Percentiles rank a stretch among this genome's conserved stretches.
phyloP scores from a whole-genome alignment of 2,329 filamentous ascomycete genomes.

The Aplosporella prunicola region DNA sequence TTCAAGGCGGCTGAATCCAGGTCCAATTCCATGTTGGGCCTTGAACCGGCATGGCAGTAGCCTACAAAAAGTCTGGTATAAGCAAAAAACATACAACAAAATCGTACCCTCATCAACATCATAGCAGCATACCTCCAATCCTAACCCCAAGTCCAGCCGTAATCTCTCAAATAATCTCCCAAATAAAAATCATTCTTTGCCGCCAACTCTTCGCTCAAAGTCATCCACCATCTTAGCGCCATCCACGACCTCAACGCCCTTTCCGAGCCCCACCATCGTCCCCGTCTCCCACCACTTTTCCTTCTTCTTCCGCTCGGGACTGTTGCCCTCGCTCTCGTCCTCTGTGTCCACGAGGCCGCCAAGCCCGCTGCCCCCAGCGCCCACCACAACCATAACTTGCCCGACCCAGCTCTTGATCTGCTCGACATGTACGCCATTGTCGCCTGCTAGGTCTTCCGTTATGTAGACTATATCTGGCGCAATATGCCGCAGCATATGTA shows the following conservation, averaged over 20 bases:
- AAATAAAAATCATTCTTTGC: slow-evolving; percentile 32
- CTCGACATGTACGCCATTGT: slow-evolving; percentile 62
- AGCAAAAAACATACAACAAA: too few relatives aligned
- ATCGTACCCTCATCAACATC: too few relatives aligned
- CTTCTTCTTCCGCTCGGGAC: slow-evolving; percentile 40
- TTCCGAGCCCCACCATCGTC: slow-evolving; percentile 68
- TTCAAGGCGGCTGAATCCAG: too few relatives aligned
- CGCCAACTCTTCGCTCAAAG: slow-evolving; percentile 70
- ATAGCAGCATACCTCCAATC: too few relatives aligned
- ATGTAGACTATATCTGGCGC: slow-evolving; percentile 81
- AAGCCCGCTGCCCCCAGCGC: slow-evolving; percentile 32
- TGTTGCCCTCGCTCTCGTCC: slow-evolving; percentile 63
- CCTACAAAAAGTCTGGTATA: too few relatives aligned
- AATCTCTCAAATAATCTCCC: too few relatives aligned
- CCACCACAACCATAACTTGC: slow-evolving; percentile 51
- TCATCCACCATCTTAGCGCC: slow-evolving; percentile 73
- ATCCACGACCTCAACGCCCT: slow-evolving; percentile 83
- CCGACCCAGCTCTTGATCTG: slow-evolving; percentile 54
- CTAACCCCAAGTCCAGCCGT: too few relatives aligned
- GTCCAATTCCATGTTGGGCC: too few relatives aligned
- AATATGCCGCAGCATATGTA: slow-evolving; percentile 79
- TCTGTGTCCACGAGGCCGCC: slow-evolving; percentile 49
- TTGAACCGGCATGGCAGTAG: too few relatives aligned
- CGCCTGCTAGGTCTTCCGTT: slow-evolving; percentile 72
- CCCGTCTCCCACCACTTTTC: slow-evolving; percentile 53